Base-by-base conservation (phyloP, 352 stramenopile genomes). In the Pythium sp. region DNA sequence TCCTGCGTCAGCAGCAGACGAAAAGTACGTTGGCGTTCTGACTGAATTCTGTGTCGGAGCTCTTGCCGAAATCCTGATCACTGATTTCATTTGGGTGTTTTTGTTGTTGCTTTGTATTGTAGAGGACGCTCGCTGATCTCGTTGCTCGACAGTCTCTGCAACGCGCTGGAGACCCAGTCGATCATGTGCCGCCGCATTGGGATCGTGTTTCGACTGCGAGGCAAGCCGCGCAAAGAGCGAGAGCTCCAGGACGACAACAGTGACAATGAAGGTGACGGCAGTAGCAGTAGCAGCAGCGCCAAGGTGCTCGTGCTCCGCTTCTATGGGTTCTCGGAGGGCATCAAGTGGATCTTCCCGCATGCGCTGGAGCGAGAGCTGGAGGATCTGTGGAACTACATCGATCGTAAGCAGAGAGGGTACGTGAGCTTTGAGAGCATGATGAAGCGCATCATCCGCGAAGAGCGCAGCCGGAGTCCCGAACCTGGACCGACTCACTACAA, bases 401-500 rank as follows among this genome's bases (percentile, higher is more conserved):
- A 78, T 34, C 62, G 55, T 15, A 65, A 38, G 2, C n/a, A 57
- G 53, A 59, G 18, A 56, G 70, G 69, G 18, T 64, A 54, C 22
- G 28, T 80, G 14, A 73, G 51, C 2, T 77, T 64, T 30, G 38
- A 64, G 22, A 64, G 56, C 12, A 36, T 76, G 34, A 73, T 76
- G 65, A 65, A 63, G 22, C 64, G 60, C 3, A 34, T 80, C 12
- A 68, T 78, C 41, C 47, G 46, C 2, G 60, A 74, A 18, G 58
- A 72, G n/a, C 81, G 83, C 0, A 77, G 74, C 3, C 67, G 55
- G 0, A 93, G 83, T 67, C 83, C 86, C 0, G 78, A 93, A 55
- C 86, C 84, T 2, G 86, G 86, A 1, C 86, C 84, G 32, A 84
- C 84, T 7, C 84, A 92, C 68, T 94, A 94, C 67, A 71, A 72